Evolutionary conservation across 2,329 filamentous ascomycete genomes (phyloP).

Genomic region (Ophiosphaerella herpotricha): DNA sequence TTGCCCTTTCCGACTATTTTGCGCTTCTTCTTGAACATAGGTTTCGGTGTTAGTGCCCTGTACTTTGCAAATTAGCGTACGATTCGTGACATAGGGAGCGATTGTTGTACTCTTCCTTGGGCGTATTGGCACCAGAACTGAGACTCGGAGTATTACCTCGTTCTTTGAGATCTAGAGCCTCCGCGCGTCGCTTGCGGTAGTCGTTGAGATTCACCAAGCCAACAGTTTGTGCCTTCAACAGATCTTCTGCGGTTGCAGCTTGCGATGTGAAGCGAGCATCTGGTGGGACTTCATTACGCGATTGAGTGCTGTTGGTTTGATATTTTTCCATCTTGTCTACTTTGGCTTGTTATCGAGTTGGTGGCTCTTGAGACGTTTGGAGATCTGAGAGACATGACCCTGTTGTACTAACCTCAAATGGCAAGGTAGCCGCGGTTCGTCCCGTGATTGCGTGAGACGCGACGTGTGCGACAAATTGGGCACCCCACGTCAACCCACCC

Average conservation of each 20-base stretch:
- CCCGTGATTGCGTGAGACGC: conserved; percentile 26
- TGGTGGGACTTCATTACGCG: conserved; percentile 33
- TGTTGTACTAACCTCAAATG: conserved; percentile 7
- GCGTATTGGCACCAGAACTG: conserved; percentile 58
- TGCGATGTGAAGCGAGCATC: conserved; percentile 72
- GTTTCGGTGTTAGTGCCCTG: conserved; percentile 59
- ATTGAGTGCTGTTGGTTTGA: conserved; percentile 20
- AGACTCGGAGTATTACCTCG: conserved; percentile 75
- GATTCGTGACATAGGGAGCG: background rate
- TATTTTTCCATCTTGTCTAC: conserved; percentile 36
- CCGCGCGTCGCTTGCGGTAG: conserved; percentile 92
- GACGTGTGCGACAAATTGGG: conserved; percentile 2
- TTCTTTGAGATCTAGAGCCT: conserved; percentile 90
- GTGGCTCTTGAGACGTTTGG: background rate
- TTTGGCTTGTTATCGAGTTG: no score
- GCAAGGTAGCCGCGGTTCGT: conserved; percentile 8
- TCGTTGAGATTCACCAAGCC: conserved; percentile 90
- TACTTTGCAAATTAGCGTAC: conserved; percentile 60
- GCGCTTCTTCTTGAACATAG: conserved; percentile 61
- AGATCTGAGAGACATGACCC: background rate
- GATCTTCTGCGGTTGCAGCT: conserved; percentile 76
- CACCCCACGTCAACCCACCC: background rate
- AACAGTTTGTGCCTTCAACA: conserved; percentile 83
- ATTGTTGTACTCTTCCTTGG: conserved; percentile 62
- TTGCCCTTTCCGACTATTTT: conserved; percentile 61